Base-by-base conservation (phyloP, 441 rosid species). In the Aquilaria agallochum region DNA sequence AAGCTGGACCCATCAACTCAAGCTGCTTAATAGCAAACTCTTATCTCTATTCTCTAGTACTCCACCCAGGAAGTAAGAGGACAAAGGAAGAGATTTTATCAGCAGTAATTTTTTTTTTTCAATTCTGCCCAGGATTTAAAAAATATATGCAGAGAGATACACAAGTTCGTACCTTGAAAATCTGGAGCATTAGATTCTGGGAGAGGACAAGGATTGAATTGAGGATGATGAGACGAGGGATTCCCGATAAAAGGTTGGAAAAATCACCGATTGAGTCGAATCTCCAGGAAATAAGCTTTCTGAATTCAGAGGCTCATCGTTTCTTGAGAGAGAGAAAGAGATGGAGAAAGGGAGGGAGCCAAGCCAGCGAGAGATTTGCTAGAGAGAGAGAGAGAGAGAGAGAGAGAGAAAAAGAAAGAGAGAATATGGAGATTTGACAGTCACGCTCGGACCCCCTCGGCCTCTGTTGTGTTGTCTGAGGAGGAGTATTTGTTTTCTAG, bases 401-500 rank as follows among this genome's bases (percentile, higher is more conserved):
- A 59, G 46, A 69, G 13, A 57, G 62, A 69, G 49, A 45, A 45
- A 45, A 51, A 59, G 46, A 63, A 75, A 68, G 74, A 74, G 81
- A 81, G 83, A 80, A 75, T 74, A 76, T 66, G 74, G 47, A 80
- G 89, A 82, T 82, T 88, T 82, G 92, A 82, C 80, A 79, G 85
- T 83, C 88, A 80, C 83, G 78, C 91, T 80, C 72, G 67, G 76
- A 71, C 81, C 76, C 73, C 73, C 27, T 20, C 27, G 27, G 27
- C 27, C 27, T 20, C 27, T 20, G 27, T 20, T 20, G 27, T 20
- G 27, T 20, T 20, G 27, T 20, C 27, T 20, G 27, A 20, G 27
- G 27, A 20, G 27, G 27, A 20, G 27, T 20, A 20, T 20, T 20
- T 20, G 27, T 20, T 20, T 20, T 20, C 27, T 20, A 20, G 27